Conservation (phyloP, 768 basidiomycete genomes). For the Kwoniella europaea region DNA sequence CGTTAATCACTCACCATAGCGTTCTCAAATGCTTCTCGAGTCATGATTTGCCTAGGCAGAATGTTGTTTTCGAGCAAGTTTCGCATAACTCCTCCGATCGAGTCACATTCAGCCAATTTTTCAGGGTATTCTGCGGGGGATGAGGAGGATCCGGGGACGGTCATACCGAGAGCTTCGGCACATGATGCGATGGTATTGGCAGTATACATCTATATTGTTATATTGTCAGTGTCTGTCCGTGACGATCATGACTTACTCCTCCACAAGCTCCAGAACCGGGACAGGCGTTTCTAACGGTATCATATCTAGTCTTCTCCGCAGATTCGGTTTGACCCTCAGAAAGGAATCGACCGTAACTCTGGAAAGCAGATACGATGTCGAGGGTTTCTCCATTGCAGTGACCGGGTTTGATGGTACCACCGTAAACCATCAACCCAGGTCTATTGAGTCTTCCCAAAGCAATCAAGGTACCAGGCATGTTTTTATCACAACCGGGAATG, state of each 20-base stretch:
- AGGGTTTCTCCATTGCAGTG: conserved; percentile 89
- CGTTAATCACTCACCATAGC: conserved; percentile 75
- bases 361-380: conserved; percentile 97
- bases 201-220: conserved; percentile 80
- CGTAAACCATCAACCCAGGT: conserved; percentile 96
- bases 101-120: conserved; percentile 81
- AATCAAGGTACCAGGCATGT: conserved; percentile 99
- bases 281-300: conserved; percentile 89
- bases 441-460: conserved; percentile 94
- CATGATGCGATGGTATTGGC: conserved; percentile 99
- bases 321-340: conserved; percentile 81
- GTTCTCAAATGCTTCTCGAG: conserved; percentile 92
- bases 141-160: conserved; percentile 93
- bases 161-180: conserved; percentile 93
- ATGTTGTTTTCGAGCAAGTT: conserved; percentile 89
- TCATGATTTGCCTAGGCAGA: conserved; percentile 95
- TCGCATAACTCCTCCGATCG: conserved; percentile 79
- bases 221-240: conserved; percentile 1
- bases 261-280: conserved; percentile 98
- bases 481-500: conserved; percentile 97
- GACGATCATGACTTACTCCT: conserved; percentile 69
- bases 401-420: conserved; percentile 90
- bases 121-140: conserved; percentile 92
- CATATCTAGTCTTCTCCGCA: conserved; percentile 82
- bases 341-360: conserved; percentile 92